A percentile compares a stretch with the other conserved stretches of the same genome.
Evolutionary conservation across 257 asterid genomes (phyloP).

Genomic region (Capsicum baccatum): DNA sequence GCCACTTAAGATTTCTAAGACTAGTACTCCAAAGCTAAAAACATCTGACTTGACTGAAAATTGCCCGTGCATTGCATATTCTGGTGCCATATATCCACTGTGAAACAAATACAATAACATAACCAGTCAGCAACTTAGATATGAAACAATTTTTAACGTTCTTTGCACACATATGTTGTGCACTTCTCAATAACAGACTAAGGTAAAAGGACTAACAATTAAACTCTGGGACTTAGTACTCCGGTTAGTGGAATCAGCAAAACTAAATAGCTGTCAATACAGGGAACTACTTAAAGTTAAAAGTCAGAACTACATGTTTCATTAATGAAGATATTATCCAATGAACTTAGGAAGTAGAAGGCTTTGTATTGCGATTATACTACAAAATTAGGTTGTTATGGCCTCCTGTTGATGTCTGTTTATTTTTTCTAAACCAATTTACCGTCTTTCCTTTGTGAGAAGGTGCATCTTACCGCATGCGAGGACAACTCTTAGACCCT

Average conservation of each 20-base stretch:
- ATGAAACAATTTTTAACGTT: no score
- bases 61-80: slow-evolving; percentile 26
- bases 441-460: background rate
- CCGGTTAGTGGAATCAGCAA: no score
- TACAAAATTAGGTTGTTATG: background rate
- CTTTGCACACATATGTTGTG: no score
- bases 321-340: background rate
- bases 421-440: background rate
- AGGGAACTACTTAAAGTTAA: background rate
- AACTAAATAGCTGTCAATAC: background rate
- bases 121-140: background rate
- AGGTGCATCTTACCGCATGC: background rate
- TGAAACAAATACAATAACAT: background rate
- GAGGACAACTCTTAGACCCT: background rate
- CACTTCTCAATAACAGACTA: no score
- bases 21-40: slow-evolving; percentile 38
- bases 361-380: no score
- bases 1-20: slow-evolving; percentile 27
- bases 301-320: background rate
- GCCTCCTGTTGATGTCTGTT: background rate
- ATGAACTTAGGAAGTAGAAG: no score
- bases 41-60: slow-evolving; percentile 37
- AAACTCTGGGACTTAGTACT: no score
- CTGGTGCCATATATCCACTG: slow-evolving; percentile 44
- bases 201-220: no score